Base-by-base conservation (phyloP, 192 early-diverging fungal species). In the Coemansia furcata region DNA sequence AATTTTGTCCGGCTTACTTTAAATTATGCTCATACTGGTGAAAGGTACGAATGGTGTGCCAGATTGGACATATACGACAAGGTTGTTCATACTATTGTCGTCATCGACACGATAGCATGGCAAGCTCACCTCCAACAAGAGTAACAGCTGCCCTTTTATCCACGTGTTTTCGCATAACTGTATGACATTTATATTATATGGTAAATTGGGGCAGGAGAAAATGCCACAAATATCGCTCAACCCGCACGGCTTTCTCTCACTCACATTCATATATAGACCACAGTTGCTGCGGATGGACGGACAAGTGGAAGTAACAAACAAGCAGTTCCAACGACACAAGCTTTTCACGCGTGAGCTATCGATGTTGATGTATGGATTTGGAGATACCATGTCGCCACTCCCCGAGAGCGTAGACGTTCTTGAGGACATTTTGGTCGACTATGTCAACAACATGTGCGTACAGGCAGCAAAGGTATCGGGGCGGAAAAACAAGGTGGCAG, bases 371-470 rank as follows among this genome's bases (percentile, higher is more conserved):
- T 77, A 77, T 47, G 80, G 72, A 14, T 83, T 77, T 23, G 80
- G 80, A 50, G 80, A 83, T 49, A 26, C 19, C 11, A 72, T 66
- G 60, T 49, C 66, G 50, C 69, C 80, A 23, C 46, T 42, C 15
- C 60, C 80, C 0, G 80, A 74, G 32, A 78, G 76, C 63, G 75
- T 83, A 3, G 72, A 83, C 47, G 76, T 77, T 15, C 68, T 83
- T 15, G 80, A 83, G 30, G 80, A 83, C 42, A 83, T 83, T 29
- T 63, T 83, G 14, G 64, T 83, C 29, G 80, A 83, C 63, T 83
- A 77, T 40, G 71, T 83, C 61, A 83, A 77, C 55, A 70, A 50
- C 57, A 68, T 64, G 21, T 83, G 80, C 17, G 43, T 77, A 15
- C 71, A 83, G 63, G 80, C 80, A 3, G 75, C 76, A 30, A 74